Conservation (phyloP, 1,284 basidiomycete species). For the Athelia psychrophila region DNA sequence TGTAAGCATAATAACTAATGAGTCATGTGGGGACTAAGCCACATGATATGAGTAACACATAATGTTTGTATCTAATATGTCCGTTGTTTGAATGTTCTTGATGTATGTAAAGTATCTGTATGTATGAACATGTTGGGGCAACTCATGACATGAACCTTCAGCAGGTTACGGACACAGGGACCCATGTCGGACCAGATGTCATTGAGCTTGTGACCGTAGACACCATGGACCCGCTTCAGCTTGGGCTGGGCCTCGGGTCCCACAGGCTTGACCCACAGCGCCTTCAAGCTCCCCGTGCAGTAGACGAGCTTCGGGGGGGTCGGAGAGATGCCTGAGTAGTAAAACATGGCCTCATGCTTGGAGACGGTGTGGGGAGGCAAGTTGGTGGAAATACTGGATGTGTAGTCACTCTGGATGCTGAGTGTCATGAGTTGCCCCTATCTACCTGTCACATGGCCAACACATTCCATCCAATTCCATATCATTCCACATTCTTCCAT, state of each 20-base stretch:
- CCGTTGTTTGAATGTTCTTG: no score
- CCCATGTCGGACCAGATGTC: constrained; percentile 17
- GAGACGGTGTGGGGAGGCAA: constrained; percentile 1
- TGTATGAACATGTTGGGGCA: no score
- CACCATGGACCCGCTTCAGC: constrained; percentile 18
- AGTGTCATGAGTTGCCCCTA: constrained; percentile 10
- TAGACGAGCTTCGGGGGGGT: constrained; percentile 13
- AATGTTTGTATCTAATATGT: no score
- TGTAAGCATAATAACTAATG: no score
- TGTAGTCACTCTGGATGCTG: constrained; percentile 12
- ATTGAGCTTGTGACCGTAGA: constrained; percentile 17
- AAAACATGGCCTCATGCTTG: constrained; percentile 15
- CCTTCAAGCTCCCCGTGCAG: constrained; percentile 8
- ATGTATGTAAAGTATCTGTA: no score
- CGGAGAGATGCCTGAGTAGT: constrained; percentile 17
- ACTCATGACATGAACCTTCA: no score
- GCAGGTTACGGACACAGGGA: constrained; percentile 11
- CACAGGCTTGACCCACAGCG: constrained; percentile 14
- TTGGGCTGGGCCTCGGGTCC: constrained; percentile 17
- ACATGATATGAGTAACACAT: no score
- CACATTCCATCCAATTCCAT: no score
- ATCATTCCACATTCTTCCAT: no score
- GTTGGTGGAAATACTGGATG: constrained; percentile 12
- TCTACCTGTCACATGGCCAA: no score
- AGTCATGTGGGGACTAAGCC: no score